Conservation (phyloP, 768 basidiomycete genomes). For the Xerocomellus amylosporus region DNA sequence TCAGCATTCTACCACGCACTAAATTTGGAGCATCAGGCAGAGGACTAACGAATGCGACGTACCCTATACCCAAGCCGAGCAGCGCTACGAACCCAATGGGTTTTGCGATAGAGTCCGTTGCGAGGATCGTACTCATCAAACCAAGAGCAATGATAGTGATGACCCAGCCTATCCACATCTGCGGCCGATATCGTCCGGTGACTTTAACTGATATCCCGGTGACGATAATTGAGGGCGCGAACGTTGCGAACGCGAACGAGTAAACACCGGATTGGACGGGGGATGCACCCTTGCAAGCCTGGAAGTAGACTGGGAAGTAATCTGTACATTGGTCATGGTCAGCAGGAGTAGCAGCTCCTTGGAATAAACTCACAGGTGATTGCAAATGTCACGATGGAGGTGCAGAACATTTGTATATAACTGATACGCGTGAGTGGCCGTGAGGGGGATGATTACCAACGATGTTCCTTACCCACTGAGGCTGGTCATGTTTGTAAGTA, state of each 20-base stretch:
- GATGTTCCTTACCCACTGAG: slow-evolving; percentile 19
- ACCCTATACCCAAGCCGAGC: background rate
- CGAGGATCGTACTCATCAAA: slow-evolving; percentile 30
- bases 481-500: background rate
- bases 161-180: slow-evolving; percentile 33
- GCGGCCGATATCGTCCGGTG: slow-evolving; percentile 32
- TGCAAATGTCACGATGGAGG: slow-evolving; percentile 15
- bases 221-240: slow-evolving; percentile 31
- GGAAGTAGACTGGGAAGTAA: slow-evolving; percentile 44
- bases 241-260: slow-evolving; percentile 20
- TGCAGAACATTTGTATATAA: slow-evolving; percentile 25
- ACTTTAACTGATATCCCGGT: slow-evolving; percentile 29
- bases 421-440: slow-evolving; percentile 6
- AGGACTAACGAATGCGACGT: background rate
- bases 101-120: slow-evolving; percentile 21
- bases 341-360: background rate
- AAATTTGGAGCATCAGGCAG: background rate
- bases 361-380: slow-evolving; percentile 18
- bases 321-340: slow-evolving; percentile 18
- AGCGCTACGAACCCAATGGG: slow-evolving; percentile 15
- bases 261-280: slow-evolving; percentile 31
- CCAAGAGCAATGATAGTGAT: slow-evolving; percentile 35
- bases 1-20: background rate
- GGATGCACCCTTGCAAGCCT: slow-evolving; percentile 36
- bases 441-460: background rate